These are phyloP conservation scores for Akanthomyces lecanii DNA, from an alignment of 2,329 filamentous ascomycete species.

Conservation along the genomic window DNA sequence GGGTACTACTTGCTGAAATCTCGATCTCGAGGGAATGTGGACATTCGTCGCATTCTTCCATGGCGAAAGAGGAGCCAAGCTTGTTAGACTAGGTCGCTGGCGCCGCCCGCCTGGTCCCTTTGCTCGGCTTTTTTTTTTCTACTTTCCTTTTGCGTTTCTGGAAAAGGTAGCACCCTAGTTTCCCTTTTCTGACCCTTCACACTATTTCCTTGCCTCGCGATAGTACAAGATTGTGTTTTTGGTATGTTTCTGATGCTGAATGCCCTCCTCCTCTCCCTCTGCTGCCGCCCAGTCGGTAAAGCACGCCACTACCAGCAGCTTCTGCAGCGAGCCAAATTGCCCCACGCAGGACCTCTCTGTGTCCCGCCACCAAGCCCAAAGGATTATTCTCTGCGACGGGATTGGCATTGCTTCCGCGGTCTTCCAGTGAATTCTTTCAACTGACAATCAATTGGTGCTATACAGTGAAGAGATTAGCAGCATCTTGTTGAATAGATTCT, in stretches of 20 bases:
- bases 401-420: too few species aligned
- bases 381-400: background rate
- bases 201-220: background rate
- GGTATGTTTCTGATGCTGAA: background rate
- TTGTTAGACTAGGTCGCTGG: background rate
- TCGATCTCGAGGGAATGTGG: slow-evolving; percentile 6
- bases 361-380: background rate
- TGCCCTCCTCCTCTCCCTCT: background rate
- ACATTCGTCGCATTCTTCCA: background rate
- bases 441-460: too few species aligned
- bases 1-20: background rate
- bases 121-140: background rate
- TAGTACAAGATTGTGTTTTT: background rate
- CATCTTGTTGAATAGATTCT: too few species aligned
- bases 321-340: background rate
- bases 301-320: background rate
- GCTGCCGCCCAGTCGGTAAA: too few species aligned
- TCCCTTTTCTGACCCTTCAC: too few species aligned
- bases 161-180: too few species aligned
- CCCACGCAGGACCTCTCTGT: background rate
- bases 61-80: background rate
- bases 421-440: too few species aligned
- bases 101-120: background rate
- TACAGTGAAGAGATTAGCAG: too few species aligned
- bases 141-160: background rate